These are phyloP conservation scores for Termitomyces sp. DNA, from an alignment of 768 basidiomycete species.

Conservation along the genomic window DNA sequence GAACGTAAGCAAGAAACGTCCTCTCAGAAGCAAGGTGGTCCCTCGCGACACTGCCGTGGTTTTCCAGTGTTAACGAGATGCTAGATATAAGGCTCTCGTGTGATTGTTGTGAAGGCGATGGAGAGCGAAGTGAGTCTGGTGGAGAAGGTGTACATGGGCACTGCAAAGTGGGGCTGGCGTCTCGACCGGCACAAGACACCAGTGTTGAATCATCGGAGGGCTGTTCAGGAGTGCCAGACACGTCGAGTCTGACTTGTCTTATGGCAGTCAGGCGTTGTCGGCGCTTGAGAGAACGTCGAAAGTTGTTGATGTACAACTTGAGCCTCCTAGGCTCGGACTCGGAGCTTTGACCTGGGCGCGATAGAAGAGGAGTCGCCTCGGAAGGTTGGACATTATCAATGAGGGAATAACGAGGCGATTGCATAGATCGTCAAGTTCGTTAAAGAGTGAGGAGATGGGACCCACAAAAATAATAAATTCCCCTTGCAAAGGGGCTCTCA, in stretches of 20 bases:
- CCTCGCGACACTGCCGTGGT: conserved; percentile 46
- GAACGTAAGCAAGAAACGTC: conserved; percentile 49
- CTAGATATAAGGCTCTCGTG: neutral
- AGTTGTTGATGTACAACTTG: conserved; percentile 6
- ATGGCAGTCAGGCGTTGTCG: conserved; percentile 3
- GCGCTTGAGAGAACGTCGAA: conserved; percentile 7
- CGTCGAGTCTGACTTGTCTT: neutral
- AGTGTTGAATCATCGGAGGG: neutral
- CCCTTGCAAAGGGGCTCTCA: neutral
- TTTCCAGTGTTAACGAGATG: conserved; percentile 31
- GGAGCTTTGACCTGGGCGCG: neutral
- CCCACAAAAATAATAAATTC: no score
- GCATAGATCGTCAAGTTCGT: conserved; percentile 2
- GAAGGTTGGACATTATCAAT: neutral
- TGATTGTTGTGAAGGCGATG: neutral
- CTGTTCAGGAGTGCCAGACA: neutral
- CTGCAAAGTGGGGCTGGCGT: neutral
- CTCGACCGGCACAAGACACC: neutral
- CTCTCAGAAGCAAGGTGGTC: conserved; percentile 51
- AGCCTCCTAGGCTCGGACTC: neutral
- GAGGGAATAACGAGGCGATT: neutral
- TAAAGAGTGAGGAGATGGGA: neutral
- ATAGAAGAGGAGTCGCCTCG: conserved; percentile 13
- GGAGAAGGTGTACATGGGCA: conserved; percentile 1
- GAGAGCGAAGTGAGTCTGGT: neutral